These are phyloP conservation scores for Cercospora sp. DNA, from an alignment of 2,329 filamentous ascomycete species.

Conservation along the genomic window DNA sequence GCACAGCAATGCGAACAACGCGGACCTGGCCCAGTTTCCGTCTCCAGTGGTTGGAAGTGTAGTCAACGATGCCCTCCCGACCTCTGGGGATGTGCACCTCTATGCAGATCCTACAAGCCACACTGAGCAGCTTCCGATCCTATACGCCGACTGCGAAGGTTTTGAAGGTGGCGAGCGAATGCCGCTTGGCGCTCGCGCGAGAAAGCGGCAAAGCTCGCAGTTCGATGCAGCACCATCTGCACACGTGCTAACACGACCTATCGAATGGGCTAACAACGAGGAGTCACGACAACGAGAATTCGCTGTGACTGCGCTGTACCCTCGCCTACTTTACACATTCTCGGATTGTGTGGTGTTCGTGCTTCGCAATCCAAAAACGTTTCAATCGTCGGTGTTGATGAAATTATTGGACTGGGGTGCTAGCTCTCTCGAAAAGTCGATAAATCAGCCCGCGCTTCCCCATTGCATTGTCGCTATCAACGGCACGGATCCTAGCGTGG, in stretches of 20 bases:
- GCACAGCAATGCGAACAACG: constrained; percentile 28
- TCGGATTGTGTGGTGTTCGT: constrained; percentile 50
- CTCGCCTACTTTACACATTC: constrained; percentile 47
- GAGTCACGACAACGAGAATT: constrained; percentile 40
- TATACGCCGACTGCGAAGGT: constrained; percentile 57
- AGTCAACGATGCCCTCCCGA: constrained; percentile 46
- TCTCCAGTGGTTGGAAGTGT: constrained; percentile 51
- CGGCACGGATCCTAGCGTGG: constrained; percentile 37
- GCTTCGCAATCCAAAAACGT: constrained; percentile 43
- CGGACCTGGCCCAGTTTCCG: constrained; percentile 38
- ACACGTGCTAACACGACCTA: constrained; percentile 32
- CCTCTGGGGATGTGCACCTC: constrained; percentile 55
- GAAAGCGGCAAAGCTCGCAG: constrained; percentile 26
- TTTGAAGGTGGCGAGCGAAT: constrained; percentile 52
- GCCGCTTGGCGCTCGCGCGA: constrained; percentile 39
- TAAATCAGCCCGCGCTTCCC: constrained; percentile 58
- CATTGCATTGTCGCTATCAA: constrained; percentile 56
- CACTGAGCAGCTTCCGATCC: constrained; percentile 44
- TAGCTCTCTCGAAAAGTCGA: constrained; percentile 54
- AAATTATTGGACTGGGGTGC: constrained; percentile 54
- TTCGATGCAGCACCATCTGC: constrained; percentile 17
- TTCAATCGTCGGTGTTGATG: constrained; percentile 39
- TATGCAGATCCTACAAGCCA: constrained; percentile 53
- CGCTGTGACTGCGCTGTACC: constrained; percentile 45
- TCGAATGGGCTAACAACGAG: constrained; percentile 39